Base-by-base conservation (phyloP, 345 rosid genomes). In the Anastatica hierochuntica region DNA sequence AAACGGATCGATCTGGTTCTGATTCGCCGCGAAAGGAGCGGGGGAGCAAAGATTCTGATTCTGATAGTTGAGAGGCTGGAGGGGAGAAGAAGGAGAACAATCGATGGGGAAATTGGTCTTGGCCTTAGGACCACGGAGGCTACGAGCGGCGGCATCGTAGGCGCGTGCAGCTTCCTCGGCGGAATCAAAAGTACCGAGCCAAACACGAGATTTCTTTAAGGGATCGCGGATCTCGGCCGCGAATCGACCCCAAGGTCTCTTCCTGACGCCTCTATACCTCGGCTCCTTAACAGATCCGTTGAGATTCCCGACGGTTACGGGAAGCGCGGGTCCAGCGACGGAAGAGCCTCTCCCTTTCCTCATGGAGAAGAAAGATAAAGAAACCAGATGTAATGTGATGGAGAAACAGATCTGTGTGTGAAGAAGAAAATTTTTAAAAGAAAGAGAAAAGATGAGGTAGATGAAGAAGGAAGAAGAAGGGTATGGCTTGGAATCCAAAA, bases 161-260 rank as follows among this genome's bases (percentile, higher is more conserved):
- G 98, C 96, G 9, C 77, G 77, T 2, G 98, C 98, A 0, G 98
- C 98, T 1, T 86, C 98, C 21, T 74, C 89, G 3, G 96, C 96
- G n/a, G 96, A 80, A 38, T 82, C 84, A 34, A 84, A 90, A 17
- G 97, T 90, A 11, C 97, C 98, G 4, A 90, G 82, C 98, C 98
- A 86, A 1, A 90, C 98, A 1, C 96, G 66, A 1, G 94, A 71
- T 50, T 86, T 90, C 51, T 84, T 90, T 69, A 73, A 53, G 0
- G 98, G 98, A 68, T 90, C 95, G 41, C 98, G 77, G 80, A 90
- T 90, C 85, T 90, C 98, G 0, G 98, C 96, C 0, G 96, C 95
- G 71, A 77, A 90, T 20, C 83, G 67, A 0, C 98, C 96, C 90
- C 94, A 84, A 11, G 90, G 96, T 72, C 98, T 70, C 74, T 78